Evolutionary conservation across 2,329 filamentous ascomycete species (phyloP), one percentile per base, ranked within the genome.

Genomic region (Emmonsiellopsis sp.): DNA sequence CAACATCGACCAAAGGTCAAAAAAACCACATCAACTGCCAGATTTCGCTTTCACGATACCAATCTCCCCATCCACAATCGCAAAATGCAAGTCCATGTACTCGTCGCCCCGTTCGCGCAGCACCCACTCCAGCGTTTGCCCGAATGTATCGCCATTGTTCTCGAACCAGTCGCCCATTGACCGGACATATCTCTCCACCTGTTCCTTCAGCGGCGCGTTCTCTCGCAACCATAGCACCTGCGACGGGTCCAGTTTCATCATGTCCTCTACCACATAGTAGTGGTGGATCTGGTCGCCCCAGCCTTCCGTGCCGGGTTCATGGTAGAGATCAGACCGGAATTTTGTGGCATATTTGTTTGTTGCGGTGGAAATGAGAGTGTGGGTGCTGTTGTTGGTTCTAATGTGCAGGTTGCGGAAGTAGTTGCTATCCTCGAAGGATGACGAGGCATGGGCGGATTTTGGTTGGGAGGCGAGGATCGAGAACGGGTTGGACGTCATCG

Each of bases 211-310:
- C 36, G 74, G 75, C 42, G 77, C 77, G 57, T 80, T 72, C 56
- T 82, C 77, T 53, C 75, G 76, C 53, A 84, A 63, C 70, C 75
- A 79, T 56, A 84, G 60, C 7, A 84, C 71, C 63, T 84, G 80
- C 40, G 75, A 77, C 0, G 81, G 81, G 54, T 83, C 77, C 39
- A 84, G 69, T 65, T 84, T 84, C 66, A 84, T 70, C 76, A 83
- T 82, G 56, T 84, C 80, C 59, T 84, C 79, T 3, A 84, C 75
- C 5, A 84, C 71, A 58, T 84, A 84, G 63, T 84, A 84, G 56
- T 84, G 81, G 11, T 74, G 71, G 49, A 83, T 79, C 53, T 83
- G 81, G 59, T 84, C 81, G 33, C 81, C 81, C 81, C 81, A 84
- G 27, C 81, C 81, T 64, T 83, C 79, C n/a, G 71, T 69, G 6